Base-by-base conservation (phyloP, 148 eudicot genomes). In the Cornus controversa region DNA sequence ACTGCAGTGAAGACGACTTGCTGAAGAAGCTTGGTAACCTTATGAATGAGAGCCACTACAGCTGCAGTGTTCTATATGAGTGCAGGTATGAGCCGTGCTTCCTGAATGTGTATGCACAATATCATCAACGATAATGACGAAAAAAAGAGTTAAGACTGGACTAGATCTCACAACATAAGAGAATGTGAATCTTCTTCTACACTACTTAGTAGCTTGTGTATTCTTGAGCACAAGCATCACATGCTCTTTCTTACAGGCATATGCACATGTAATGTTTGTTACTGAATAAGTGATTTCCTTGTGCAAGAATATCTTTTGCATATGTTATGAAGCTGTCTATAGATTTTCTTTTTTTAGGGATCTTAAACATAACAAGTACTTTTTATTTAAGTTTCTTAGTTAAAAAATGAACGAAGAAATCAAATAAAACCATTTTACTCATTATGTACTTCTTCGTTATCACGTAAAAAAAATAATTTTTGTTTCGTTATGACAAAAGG, bases 1-100 rank as follows among this genome's bases (percentile, higher is more conserved):
- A 71, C 79, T 93, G 84, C 97, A 96, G 99, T 84, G 99, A 91
- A 11, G 98, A 90, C 79, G 98, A 93, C 67, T 89, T 80, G 88
- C 87, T 96, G 78, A 90, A 90, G 92, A 89, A 90, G 84, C 97
- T 96, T 74, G 99, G 99, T 36, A 92, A 88, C 87, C 93, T 96
- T 45, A 93, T 93, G 99, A 93, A 96, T 66, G 98, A 91, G 18
- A 96, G 99, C 85, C 99, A 96, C 72, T 60, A 85, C 72, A 96
- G 99, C 86, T 96, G 99, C 97, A 96, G 98, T 72, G 89, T 88
- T 78, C 82, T 91, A 22, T 96, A 90, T 31, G 99, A 96, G 79
- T 96, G 99, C 98, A 96, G 99, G 99, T 93, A 93, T 58, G 64
- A 24, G 20, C 68, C 34, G 45, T 27, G 13, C 58, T 64, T 54